Evolutionary conservation across 768 basidiomycete species (phyloP).

Genomic region (Aureoboletus auriporus): DNA sequence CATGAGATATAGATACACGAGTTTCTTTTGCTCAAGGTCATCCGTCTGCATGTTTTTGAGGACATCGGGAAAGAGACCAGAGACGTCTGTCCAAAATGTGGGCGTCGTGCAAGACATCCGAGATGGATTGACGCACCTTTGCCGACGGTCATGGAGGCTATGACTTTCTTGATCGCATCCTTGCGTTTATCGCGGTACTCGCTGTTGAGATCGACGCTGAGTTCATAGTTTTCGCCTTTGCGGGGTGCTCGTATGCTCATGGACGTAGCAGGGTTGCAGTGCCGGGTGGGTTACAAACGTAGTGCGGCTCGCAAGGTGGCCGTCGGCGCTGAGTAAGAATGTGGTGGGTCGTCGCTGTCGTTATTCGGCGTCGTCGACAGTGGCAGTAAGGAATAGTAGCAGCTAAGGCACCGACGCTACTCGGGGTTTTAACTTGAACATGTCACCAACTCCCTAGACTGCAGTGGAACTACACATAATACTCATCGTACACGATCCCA

Average conservation of each 20-base stretch:
- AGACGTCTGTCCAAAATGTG: slow-evolving; percentile 55
- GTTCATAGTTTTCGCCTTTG: slow-evolving; percentile 95
- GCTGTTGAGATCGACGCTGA: slow-evolving; percentile 94
- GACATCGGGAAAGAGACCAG: slow-evolving; percentile 95
- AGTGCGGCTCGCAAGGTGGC: too few species aligned
- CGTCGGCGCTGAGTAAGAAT: neutral
- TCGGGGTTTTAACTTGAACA: too few species aligned
- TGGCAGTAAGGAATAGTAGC: too few species aligned
- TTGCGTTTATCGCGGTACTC: slow-evolving; percentile 94
- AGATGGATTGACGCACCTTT: slow-evolving; percentile 60
- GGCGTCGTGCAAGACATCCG: slow-evolving; percentile 4
- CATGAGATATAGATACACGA: slow-evolving; percentile 99
- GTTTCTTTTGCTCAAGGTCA: slow-evolving; percentile 98
- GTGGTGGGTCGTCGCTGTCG: neutral
- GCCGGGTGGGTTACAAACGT: neutral
- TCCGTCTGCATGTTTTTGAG: slow-evolving; percentile 99
- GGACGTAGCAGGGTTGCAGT: slow-evolving; percentile 8
- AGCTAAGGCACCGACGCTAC: too few species aligned
- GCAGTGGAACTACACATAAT: too few species aligned
- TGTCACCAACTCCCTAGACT: too few species aligned
- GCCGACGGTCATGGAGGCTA: slow-evolving; percentile 98
- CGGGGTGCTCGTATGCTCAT: slow-evolving; percentile 53
- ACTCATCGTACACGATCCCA: too few species aligned
- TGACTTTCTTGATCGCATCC: slow-evolving; percentile 97
- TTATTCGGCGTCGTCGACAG: too few species aligned